phyloP scores from a whole-genome alignment of 2,329 filamentous ascomycete genomes.

The Dactylellina cionopaga region DNA sequence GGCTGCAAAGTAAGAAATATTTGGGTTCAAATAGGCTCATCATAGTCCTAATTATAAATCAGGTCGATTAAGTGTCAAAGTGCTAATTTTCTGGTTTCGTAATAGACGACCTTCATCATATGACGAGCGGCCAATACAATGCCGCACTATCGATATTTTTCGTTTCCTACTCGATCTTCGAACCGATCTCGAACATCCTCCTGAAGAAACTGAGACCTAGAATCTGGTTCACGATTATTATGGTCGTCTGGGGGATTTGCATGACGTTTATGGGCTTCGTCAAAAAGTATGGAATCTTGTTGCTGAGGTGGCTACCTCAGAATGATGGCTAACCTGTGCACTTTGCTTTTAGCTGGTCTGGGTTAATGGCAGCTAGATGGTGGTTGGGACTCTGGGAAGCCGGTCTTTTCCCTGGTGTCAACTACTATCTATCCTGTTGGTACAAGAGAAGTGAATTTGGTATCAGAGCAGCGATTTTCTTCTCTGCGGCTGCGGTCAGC shows the following conservation, averaged over 20 bases:
- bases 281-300: conserved; percentile 61
- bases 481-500: conserved; percentile 81
- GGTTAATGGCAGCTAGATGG: conserved; percentile 73
- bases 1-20: conserved; percentile 61
- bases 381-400: conserved; percentile 80
- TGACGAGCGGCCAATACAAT: conserved; percentile 76
- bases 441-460: conserved; percentile 83
- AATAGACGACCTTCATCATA: conserved; percentile 58
- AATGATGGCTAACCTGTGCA: background rate
- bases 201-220: conserved; percentile 80
- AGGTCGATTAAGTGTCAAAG: conserved; percentile 58
- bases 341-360: conserved; percentile 63
- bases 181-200: conserved; percentile 80
- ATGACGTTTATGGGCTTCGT: conserved; percentile 76
- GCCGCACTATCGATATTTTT: conserved; percentile 84
- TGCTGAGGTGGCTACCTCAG: background rate
- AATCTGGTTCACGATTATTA: conserved; percentile 82
- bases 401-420: conserved; percentile 79
- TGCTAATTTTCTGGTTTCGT: background rate
- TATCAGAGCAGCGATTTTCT: conserved; percentile 71
- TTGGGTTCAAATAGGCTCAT: background rate
- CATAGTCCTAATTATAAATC: background rate
- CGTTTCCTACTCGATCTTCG: conserved; percentile 82
- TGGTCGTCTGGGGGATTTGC: conserved; percentile 67
- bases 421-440: conserved; percentile 86